Evolutionary conservation across 768 basidiomycete species (phyloP), one percentile per base, ranked within the genome.

Genomic region (Mycena venus): DNA sequence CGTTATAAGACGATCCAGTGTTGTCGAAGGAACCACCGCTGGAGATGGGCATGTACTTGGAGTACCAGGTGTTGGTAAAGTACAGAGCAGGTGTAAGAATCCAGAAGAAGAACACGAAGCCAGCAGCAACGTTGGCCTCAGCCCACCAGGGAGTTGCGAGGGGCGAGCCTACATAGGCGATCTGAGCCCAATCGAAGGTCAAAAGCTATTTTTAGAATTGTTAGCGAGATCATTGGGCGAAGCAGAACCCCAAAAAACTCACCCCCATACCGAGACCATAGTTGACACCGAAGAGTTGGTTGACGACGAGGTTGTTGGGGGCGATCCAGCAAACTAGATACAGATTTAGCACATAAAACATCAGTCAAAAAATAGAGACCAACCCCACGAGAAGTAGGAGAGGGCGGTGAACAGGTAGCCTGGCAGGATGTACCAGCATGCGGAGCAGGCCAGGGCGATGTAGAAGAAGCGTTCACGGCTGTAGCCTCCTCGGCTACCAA

Each of bases 391-490:
- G 79, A 90, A 92, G 78, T 88, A 91, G 29, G 84, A 90, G 31
- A 89, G 86, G 31, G 85, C 90, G 81, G 86, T 88, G 80, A 84
- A 85, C 78, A 89, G 78, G 75, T 86, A 87, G 11, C 85, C 84
- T 12, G 86, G 86, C 74, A 87, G 80, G 78, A 86, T 80, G 67
- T 84, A 92, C 93, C 92, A 94, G 53, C 85, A 77, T 59, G 88
- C 88, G 12, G 90, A 90, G 49, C 83, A 88, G 17, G 87, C 76
- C 80, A 92, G 92, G 2, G 84, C 90, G 75, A 88, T 91, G 61
- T 90, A 73, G 82, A 95, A 95, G 85, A 94, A 95, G 15, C 90
- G 88, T 78, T 93, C 91, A 64, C 95, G 90, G 70, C 88, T 90
- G 51, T 93, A 82, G 42, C 93, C 93, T 27, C 84, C 89, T 44